Base-by-base conservation (phyloP, 805 yeast species). In the Candida ponderosae region DNA sequence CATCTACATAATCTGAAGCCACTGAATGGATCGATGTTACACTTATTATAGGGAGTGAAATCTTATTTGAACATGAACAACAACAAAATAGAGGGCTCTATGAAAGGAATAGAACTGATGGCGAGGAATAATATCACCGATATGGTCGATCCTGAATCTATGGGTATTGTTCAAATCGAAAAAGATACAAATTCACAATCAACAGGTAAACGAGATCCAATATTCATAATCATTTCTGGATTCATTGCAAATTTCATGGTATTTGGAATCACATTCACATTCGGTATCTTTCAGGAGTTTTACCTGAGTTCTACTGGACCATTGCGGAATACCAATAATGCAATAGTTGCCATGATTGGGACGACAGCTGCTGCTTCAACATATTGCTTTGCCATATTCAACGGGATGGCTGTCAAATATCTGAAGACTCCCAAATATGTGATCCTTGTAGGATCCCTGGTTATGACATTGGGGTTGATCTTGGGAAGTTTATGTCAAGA, bases 231-330 rank as follows among this genome's bases (percentile, higher is more conserved):
- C 2, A 11, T 46, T n/a, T 47, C 52, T 1, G 53, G 52, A 2
- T 49, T 46, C 32, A 21, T 46, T 2, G 45, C 48, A 29, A 59
- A 60, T 33, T 62, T 59, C 40, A 46, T 57, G 39, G 62, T 62
- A 3, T 60, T 63, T 41, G 68, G 67, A 2, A 50, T 60, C 10
- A 49, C 56, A 6, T 62, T 62, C 42, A 51, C 65, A 1, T 63
- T 52, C 37, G 68, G 67, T 40, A 59, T 63, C 6, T 63, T 55
- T 36, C 66, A 63, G 35, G 64, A 62, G 19, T 62, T 43, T 41
- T 62, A 62, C 32, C 43, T 52, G 1, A 44, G 60, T 3, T 14
- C 33, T 9, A 30, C 36, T 13, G 66, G 66, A 3, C 66, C 68
- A 4, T 42, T 63, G 18, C 20, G 34, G 6, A 18, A 36, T 11